phyloP scores from a whole-genome alignment of 768 basidiomycete genomes.

The Termitomyces titanicus region DNA sequence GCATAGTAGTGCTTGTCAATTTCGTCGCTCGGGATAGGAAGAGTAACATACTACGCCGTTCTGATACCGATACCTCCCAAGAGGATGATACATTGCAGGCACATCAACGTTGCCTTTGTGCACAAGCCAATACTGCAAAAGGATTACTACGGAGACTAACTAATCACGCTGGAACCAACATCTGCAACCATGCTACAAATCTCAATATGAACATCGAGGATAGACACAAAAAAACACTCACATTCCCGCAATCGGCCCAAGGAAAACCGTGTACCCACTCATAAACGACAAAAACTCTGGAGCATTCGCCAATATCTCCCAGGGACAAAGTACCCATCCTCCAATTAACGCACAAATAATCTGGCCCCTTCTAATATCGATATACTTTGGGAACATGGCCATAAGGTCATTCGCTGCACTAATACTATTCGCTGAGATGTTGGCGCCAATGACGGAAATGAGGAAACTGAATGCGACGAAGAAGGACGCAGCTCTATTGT shows the following conservation, averaged over 20 bases:
- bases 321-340: slow-evolving; percentile 83
- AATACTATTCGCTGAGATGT: slow-evolving; percentile 73
- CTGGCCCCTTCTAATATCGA: slow-evolving; percentile 81
- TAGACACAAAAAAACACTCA: slow-evolving; percentile 28
- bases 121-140: slow-evolving; percentile 69
- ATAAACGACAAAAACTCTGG: slow-evolving; percentile 73
- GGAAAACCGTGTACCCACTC: slow-evolving; percentile 81
- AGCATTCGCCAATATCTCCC: slow-evolving; percentile 75
- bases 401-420: slow-evolving; percentile 84
- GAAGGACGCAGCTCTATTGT: slow-evolving; percentile 83
- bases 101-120: slow-evolving; percentile 73
- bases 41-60: slow-evolving; percentile 57
- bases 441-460: slow-evolving; percentile 67
- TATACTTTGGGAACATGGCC: slow-evolving; percentile 68
- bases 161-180: slow-evolving; percentile 31
- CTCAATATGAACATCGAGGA: neutral
- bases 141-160: too few species aligned
- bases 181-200: slow-evolving; percentile 39
- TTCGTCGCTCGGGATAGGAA: neutral
- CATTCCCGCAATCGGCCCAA: slow-evolving; percentile 84
- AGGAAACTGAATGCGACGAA: slow-evolving; percentile 76
- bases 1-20: neutral
- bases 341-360: slow-evolving; percentile 78
- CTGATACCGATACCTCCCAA: slow-evolving; percentile 76
- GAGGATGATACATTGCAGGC: slow-evolving; percentile 78